Conservation (phyloP, 169 alveolate genomes). For the Cryptosporidium muris region DNA sequence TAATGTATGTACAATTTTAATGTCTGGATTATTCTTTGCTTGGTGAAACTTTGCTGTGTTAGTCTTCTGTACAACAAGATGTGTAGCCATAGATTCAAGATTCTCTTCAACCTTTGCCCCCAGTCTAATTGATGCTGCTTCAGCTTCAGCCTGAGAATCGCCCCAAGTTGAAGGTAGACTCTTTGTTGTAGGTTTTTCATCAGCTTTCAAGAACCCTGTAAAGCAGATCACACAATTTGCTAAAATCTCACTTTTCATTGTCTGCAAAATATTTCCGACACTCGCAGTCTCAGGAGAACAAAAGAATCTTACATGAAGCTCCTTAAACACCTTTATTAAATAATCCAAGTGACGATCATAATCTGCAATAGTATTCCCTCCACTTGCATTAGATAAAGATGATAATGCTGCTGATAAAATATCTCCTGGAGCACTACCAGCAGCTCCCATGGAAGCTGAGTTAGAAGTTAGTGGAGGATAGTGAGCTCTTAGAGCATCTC, state of each 20-base stretch:
- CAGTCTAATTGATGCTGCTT: constrained; percentile 84
- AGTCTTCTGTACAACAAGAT: constrained; percentile 88
- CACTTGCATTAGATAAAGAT: constrained; percentile 68
- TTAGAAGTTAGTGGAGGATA: constrained; percentile 74
- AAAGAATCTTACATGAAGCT: constrained; percentile 85
- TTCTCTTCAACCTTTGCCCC: constrained; percentile 85
- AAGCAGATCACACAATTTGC: constrained; percentile 84
- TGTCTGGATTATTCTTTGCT: constrained; percentile 78
- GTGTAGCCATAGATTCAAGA: constrained; percentile 85
- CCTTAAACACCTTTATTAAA: constrained; percentile 84
- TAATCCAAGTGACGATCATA: constrained; percentile 87
- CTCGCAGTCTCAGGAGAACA: constrained; percentile 83
- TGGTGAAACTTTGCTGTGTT: constrained; percentile 87
- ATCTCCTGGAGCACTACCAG: constrained; percentile 70
- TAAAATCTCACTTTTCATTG: constrained; percentile 80
- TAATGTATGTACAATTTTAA: constrained; percentile 86
- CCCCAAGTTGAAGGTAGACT: constrained; percentile 79
- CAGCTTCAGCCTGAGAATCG: constrained; percentile 89
- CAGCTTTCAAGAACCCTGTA: constrained; percentile 87
- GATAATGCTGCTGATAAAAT: constrained; percentile 67
- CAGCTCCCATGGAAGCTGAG: constrained; percentile 29
- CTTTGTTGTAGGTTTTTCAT: constrained; percentile 79
- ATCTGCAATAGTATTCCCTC: constrained; percentile 78
- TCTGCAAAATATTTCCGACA: constrained; percentile 84
- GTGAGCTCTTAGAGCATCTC: constrained; percentile 72